Conservation (phyloP, 1,284 basidiomycete genomes). For the Melampsora americana region DNA sequence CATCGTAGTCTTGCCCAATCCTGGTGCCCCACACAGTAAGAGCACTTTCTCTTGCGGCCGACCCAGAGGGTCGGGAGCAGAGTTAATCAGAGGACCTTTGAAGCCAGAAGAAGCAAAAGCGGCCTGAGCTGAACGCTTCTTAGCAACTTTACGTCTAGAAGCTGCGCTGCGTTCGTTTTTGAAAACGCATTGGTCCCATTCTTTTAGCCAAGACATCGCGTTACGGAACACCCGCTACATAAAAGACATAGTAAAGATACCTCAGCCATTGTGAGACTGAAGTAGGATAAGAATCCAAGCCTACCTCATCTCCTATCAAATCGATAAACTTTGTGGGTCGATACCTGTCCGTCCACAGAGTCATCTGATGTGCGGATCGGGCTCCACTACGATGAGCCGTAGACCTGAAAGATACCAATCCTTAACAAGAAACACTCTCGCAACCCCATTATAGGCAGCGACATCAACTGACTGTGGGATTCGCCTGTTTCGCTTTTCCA, state of each 20-base stretch:
- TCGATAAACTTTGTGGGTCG: constrained; percentile 80
- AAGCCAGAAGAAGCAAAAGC: constrained; percentile 48
- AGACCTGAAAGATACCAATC: constrained; percentile 21
- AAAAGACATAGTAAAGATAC: not conserved
- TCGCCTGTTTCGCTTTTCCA: constrained; percentile 35
- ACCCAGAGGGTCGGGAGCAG: constrained; percentile 60
- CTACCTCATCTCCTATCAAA: constrained; percentile 78
- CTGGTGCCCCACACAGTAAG: constrained; percentile 88
- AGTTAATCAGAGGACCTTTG: constrained; percentile 60
- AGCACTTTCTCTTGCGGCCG: constrained; percentile 79
- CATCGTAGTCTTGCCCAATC: constrained; percentile 93
- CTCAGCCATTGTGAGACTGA: not conserved
- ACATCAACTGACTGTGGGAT: constrained; percentile 41
- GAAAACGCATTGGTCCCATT: constrained; percentile 98
- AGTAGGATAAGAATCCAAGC: not conserved
- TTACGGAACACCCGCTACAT: constrained; percentile 76
- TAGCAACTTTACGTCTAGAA: constrained; percentile 57
- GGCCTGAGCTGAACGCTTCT: constrained; percentile 43
- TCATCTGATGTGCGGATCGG: constrained; percentile 54
- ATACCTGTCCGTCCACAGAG: constrained; percentile 87
- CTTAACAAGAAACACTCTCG: constrained; percentile 7
- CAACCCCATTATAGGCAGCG: too few relatives aligned
- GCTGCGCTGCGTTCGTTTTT: constrained; percentile 61
- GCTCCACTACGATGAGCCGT: constrained; percentile 21
- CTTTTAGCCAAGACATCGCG: constrained; percentile 90